phyloP scores from a whole-genome alignment of 2,329 filamentous ascomycete species.

The Pseudocercospora eumusae region DNA sequence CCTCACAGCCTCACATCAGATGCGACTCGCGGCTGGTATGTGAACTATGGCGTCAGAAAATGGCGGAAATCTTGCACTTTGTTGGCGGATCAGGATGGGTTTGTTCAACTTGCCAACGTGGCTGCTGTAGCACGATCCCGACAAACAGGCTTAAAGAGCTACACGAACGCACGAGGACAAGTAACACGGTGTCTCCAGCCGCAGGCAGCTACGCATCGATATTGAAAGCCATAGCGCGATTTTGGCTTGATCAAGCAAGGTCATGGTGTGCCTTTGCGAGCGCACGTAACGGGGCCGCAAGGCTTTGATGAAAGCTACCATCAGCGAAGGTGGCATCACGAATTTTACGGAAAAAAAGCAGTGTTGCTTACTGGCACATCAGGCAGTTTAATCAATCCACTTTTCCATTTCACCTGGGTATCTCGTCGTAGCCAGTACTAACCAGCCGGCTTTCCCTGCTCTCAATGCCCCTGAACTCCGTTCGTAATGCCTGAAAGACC shows the following conservation, averaged over 20 bases:
- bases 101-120: background rate
- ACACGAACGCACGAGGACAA: background rate
- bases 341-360: background rate
- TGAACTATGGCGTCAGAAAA: background rate
- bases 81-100: background rate
- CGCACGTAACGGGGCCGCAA: too few relatives aligned
- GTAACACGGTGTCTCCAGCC: background rate
- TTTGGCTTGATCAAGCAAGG: too few relatives aligned
- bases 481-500: background rate
- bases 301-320: background rate
- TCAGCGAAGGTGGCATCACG: background rate
- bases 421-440: constrained; percentile 6
- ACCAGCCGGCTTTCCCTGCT: constrained; percentile 5
- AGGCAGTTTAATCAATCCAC: background rate
- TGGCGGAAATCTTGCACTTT: background rate
- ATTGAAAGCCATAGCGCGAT: too few relatives aligned
- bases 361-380: constrained; percentile 4
- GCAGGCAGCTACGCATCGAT: background rate
- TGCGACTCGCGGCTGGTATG: background rate
- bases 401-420: constrained; percentile 7
- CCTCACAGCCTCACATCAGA: background rate
- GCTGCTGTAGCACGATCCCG: background rate
- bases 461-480: constrained; percentile 1
- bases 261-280: too few relatives aligned
- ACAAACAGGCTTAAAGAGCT: constrained; percentile 5